These are phyloP conservation scores for Sutorius eximius DNA, from an alignment of 1,284 basidiomycete genomes.

Conservation along the genomic window DNA sequence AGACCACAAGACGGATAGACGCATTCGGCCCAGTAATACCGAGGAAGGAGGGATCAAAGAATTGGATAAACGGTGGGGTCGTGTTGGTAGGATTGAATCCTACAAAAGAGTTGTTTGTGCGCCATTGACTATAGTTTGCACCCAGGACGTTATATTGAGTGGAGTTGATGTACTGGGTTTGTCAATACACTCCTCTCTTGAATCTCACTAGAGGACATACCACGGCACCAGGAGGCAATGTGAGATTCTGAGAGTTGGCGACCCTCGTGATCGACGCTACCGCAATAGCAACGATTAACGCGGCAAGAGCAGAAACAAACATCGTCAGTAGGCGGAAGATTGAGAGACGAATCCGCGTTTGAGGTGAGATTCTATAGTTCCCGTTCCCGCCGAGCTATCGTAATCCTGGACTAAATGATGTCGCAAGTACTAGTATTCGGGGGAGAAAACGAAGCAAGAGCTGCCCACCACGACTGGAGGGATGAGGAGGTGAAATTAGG, in stretches of 20 bases:
- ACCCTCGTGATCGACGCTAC: background rate
- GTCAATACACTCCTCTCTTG: conserved; percentile 39
- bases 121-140: conserved; percentile 35
- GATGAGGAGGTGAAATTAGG: background rate
- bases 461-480: background rate
- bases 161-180: conserved; percentile 43
- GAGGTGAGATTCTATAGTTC: background rate
- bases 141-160: conserved; percentile 46
- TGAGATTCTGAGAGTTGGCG: background rate
- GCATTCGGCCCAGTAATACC: conserved; percentile 58
- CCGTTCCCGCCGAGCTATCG: background rate
- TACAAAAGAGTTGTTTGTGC: conserved; percentile 36
- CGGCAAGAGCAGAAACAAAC: background rate
- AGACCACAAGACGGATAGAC: conserved; percentile 57
- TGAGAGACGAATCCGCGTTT: background rate
- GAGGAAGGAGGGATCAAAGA: conserved; percentile 63
- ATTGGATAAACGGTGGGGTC: conserved; percentile 64
- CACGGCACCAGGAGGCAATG: conserved; percentile 18
- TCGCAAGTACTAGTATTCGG: background rate
- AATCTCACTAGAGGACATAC: conserved; percentile 8
- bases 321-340: background rate
- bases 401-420: background rate
- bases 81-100: conserved; percentile 49
- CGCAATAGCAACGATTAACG: background rate
- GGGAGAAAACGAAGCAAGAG: background rate